Base-by-base conservation (phyloP, 2,329 filamentous ascomycete genomes). In the Zasmidium citrigriseum region DNA sequence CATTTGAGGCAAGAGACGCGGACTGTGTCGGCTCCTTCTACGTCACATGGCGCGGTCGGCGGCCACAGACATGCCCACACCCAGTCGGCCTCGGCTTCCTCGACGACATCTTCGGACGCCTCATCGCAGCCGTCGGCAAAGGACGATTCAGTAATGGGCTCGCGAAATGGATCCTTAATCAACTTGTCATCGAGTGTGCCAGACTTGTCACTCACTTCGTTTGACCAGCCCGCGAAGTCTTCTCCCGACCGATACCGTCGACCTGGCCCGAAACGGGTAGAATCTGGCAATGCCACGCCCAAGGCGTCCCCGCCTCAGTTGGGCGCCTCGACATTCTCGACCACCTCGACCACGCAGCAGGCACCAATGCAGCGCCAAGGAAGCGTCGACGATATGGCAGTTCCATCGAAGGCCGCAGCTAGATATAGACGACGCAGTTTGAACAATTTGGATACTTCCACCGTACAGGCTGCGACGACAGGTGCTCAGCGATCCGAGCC, bases 181-280 rank as follows among this genome's bases (percentile, higher is more conserved):
- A 80, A 80, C 56, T 70, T 84, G 14, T 81, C 81, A 45, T 76
- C 78, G 46, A 75, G 76, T 49, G 74, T 81, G 23, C 82, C 85
- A 50, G 83, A 83, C 76, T 63, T 86, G 72, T 76, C 81, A 66
- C 69, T 88, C 76, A 74, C 78, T 24, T 64, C 77, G n/a, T 78
- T 82, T 53, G 82, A 87, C 45, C 79, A 82, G 3, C 80, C 85
- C 21, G 75, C 80, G 47, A 92, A 91, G 68, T 80, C 87, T 21
- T 86, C 89, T 1, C 90, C 91, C 1, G 92, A 96, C 72, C 86
- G 93, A 59, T 97, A 97, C 73, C 85, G 92, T 67, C 88, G 92
- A 59, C 81, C 81, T 55, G 80, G 83, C 58, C 83, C 84, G 64
- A 80, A 69, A 52, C 69, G 84, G 60, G 75, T 78, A 16, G 85